Percentiles rank a stretch among this genome's conserved stretches.
Evolutionary conservation across 345 rosid species (phyloP).

Genomic region (Salix udensis): DNA sequence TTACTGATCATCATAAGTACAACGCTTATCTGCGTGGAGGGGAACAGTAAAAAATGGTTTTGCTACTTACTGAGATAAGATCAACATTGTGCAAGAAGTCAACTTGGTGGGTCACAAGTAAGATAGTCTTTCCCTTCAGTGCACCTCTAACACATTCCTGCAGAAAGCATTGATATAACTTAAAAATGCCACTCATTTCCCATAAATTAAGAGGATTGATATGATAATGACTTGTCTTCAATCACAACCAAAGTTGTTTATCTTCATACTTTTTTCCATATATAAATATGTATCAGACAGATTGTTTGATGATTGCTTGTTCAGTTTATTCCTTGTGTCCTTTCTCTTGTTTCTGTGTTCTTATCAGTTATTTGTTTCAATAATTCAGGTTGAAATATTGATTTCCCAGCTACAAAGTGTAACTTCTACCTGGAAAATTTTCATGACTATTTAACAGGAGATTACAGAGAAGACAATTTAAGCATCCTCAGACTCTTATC

Average conservation of each 20-base stretch:
- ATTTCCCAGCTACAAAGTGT: background rate
- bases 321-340: too few relatives aligned
- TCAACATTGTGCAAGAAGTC: conserved; percentile 90
- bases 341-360: too few relatives aligned
- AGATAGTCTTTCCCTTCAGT: conserved; percentile 71
- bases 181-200: background rate
- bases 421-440: background rate
- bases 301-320: too few relatives aligned
- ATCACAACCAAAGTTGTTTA: too few relatives aligned
- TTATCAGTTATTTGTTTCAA: too few relatives aligned
- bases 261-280: too few relatives aligned
- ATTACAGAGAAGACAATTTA: background rate
- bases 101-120: conserved; percentile 94
- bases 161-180: conserved; percentile 11
- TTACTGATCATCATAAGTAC: background rate
- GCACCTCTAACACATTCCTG: conserved; percentile 92
- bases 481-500: too few relatives aligned
- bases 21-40: background rate
- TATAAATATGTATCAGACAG: too few relatives aligned
- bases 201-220: too few relatives aligned
- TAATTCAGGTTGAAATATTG: background rate
- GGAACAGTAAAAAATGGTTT: background rate
- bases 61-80: conserved; percentile 55
- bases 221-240: too few relatives aligned
- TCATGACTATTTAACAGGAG: background rate